Base-by-base conservation (phyloP, 257 asterid species). In the Nicotiana otophora region DNA sequence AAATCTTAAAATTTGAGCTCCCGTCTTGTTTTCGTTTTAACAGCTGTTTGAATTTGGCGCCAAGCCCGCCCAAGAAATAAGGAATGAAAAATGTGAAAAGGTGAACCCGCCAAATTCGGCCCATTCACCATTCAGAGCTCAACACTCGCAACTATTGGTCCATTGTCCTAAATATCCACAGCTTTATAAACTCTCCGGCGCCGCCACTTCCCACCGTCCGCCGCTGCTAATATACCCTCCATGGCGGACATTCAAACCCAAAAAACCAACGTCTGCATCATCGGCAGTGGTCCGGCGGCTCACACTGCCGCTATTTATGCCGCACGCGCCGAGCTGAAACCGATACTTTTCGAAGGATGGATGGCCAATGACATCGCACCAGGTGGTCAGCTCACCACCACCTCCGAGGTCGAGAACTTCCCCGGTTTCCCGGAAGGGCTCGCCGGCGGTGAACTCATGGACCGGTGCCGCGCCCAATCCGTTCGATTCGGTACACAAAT, bases 241-340 rank as follows among this genome's bases (percentile, higher is more conserved):
- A 78, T 78, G 82, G 82, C 11, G 30, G 82, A 68, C 54, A 68
- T 9, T 9, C 85, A 86, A 69, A 86, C 88, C 46, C 90, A 92
- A 19, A 93, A 85, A 54, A 94, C 98, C 23, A 93, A 95, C 55
- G 90, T 96, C 84, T 96, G 98, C 87, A 92, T 94, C 80, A 87
- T 94, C 81, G 98, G 99, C 10, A 92, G 97, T 76, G 98, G 99
- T 53, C 99, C 99, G 8, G 98, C 98, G 11, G 98, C 96, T 39
- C 98, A 96, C 86, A 96, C 99, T 11, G 97, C 99, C 31, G 99
- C 99, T 31, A 93, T 96, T 75, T 96, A 94, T 88, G 96, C 97
- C 11, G 93, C 98, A 63, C 92, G 97, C 30, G 98, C 99, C 6
- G 94, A 95, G 88, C 93, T 95, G 76, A 95, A 91, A 42, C 99